These are phyloP conservation scores for Tephrocybe sp. DNA, from an alignment of 768 basidiomycete genomes.

Conservation along the genomic window DNA sequence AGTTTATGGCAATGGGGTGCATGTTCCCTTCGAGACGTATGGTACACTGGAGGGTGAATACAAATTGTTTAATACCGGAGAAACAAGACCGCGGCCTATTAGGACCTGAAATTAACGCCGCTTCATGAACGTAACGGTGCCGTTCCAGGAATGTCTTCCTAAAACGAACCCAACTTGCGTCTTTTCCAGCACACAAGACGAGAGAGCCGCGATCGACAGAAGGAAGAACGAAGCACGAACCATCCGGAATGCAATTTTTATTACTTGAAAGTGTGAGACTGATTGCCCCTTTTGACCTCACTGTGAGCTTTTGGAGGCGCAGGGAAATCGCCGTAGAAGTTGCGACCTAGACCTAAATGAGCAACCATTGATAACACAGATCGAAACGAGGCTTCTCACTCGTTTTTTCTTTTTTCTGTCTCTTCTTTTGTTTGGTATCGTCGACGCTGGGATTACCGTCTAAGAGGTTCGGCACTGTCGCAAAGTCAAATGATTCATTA, in stretches of 20 bases:
- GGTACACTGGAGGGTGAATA: too few relatives aligned
- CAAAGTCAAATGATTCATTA: conserved; percentile 65
- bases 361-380: background rate
- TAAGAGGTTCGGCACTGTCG: conserved; percentile 64
- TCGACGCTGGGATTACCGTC: conserved; percentile 50
- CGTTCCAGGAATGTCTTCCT: background rate
- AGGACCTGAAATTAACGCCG: background rate
- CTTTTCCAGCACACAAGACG: background rate
- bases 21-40: too few relatives aligned
- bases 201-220: background rate
- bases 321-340: conserved; percentile 56
- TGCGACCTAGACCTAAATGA: conserved; percentile 30
- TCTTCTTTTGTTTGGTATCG: conserved; percentile 47
- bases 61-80: too few relatives aligned
- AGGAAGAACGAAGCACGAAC: conserved; percentile 1
- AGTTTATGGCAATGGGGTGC: too few relatives aligned
- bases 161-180: conserved; percentile 1
- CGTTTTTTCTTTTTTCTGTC: conserved; percentile 41
- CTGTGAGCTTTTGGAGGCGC: conserved; percentile 63
- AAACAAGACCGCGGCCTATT: too few relatives aligned
- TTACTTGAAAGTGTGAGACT: conserved; percentile 66
- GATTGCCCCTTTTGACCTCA: conserved; percentile 67
- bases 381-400: conserved; percentile 20
- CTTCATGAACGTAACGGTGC: background rate
- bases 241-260: conserved; percentile 3